Evolutionary conservation across 208 protist species (phyloP).

Genomic region (Baffinella frigidus): DNA sequence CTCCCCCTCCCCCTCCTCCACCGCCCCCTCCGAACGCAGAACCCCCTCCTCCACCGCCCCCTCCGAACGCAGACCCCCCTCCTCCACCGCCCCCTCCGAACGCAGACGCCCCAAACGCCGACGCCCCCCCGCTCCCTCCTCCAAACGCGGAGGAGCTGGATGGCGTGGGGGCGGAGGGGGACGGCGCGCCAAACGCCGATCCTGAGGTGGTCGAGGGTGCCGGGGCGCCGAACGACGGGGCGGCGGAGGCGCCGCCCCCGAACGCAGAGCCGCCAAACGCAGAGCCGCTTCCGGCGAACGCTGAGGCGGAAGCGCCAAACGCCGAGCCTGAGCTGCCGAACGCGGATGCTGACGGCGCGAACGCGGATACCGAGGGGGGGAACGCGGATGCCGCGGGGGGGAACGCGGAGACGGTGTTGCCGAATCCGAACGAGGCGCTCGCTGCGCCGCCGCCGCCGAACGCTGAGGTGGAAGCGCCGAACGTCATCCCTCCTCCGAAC

Average conservation of each 20-base stretch:
- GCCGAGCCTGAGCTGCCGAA: too few species aligned
- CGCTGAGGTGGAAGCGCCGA: too few species aligned
- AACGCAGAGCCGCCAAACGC: neutral
- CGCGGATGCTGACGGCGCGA: neutral
- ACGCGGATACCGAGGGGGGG: neutral
- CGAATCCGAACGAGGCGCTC: neutral
- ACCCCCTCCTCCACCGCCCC: neutral
- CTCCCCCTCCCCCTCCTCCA: neutral
- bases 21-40: neutral
- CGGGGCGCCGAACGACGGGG: too few species aligned
- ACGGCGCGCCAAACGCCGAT: neutral
- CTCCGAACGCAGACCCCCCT: neutral
- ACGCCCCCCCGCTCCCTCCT: too few species aligned
- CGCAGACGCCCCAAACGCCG: too few species aligned
- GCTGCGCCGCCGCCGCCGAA: neutral
- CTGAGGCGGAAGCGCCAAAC: neutral
- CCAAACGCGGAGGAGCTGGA: neutral
- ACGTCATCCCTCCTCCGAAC: neutral
- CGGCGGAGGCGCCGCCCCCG: neutral
- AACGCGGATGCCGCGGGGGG: neutral
- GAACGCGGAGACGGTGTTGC: neutral
- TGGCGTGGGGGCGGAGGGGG: neutral
- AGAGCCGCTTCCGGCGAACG: too few species aligned
- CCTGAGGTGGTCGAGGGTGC: neutral
- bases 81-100: neutral